Conservation (phyloP, 2,329 filamentous ascomycete genomes). For the Colletotrichum liaoningense region DNA sequence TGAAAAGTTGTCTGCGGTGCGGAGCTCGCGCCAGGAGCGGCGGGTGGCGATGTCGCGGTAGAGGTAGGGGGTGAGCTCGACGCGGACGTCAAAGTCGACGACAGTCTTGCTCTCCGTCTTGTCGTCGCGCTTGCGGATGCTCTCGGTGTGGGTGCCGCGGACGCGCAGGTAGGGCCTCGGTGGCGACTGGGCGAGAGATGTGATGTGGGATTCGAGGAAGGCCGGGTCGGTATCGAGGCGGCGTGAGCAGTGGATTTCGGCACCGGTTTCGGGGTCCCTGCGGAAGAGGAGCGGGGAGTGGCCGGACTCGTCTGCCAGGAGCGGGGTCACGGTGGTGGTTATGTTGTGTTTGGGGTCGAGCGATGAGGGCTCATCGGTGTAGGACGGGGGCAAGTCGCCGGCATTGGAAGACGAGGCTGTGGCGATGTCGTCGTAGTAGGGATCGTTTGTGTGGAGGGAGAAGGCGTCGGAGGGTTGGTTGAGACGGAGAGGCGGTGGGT, state of each 20-base stretch:
- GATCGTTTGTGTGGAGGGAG: slow-evolving; percentile 42
- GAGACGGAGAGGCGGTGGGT: slow-evolving; percentile 33
- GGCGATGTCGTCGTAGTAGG: slow-evolving; percentile 51
- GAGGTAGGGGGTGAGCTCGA: slow-evolving; percentile 70
- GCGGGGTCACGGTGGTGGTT: slow-evolving; percentile 35
- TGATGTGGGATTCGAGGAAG: slow-evolving; percentile 58
- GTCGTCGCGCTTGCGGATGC: slow-evolving; percentile 52
- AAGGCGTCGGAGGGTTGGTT: slow-evolving; percentile 43
- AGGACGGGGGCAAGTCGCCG: slow-evolving; percentile 59
- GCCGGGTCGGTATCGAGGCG: slow-evolving; percentile 57
- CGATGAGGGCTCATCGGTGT: slow-evolving; percentile 50
- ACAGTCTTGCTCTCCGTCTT: slow-evolving; percentile 59
- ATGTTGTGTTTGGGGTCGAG: not conserved
- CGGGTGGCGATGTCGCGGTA: slow-evolving; percentile 56
- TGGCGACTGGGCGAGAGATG: slow-evolving; percentile 56
- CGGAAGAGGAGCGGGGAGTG: slow-evolving; percentile 43
- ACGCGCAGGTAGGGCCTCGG: slow-evolving; percentile 66
- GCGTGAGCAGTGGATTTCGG: slow-evolving; percentile 56
- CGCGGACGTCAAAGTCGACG: slow-evolving; percentile 68
- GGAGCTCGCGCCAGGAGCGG: slow-evolving; percentile 56
- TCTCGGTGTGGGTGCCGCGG: slow-evolving; percentile 64
- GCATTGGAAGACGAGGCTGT: slow-evolving; percentile 45
- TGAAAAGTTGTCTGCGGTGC: slow-evolving; percentile 67
- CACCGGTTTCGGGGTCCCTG: slow-evolving; percentile 47
- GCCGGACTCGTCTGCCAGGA: slow-evolving; percentile 37